Evolutionary conservation across 108 stramenopile genomes (phyloP), one percentile per base, ranked within the genome.

Genomic region (Schizochytrium sp.): DNA sequence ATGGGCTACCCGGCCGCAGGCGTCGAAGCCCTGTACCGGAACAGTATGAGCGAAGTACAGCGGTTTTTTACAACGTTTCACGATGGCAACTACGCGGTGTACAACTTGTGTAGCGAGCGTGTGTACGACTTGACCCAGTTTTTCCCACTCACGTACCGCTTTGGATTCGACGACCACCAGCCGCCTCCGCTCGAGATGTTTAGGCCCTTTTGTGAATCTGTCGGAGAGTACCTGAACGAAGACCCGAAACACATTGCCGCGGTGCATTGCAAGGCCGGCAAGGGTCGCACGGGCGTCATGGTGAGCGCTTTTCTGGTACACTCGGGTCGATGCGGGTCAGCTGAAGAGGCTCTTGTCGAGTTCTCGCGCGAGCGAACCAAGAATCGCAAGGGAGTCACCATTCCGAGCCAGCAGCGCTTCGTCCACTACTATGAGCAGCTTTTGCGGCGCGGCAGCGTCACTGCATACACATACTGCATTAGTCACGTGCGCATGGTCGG

Each of bases 211-310:
- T 94, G 93, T 58, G 90, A 93, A 44, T 53, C 41, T 60, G 91
- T 90, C 0, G 91, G 93, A 63, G 87, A 60, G 21, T 95, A 89
- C 89, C 91, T 95, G 29, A 90, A 90, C 44, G 87, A 48, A 16
- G 60, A 93, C 57, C 58, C 89, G 60, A 48, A 89, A 43, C 91
- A 94, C 71, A 92, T 95, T 3, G 94, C 92, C 4, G 89, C 90
- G 8, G 76, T 95, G 48, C 94, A 95, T 87, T 95, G 94, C 92
- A 95, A 95, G 92, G 94, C 94, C 23, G 94, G 94, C 55, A 95
- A 95, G 90, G 94, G 94, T 5, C 89, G 94, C 71, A 92, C 94
- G 29, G 94, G 94, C 14, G 51, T 92, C 58, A 91, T 95, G 91
- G 72, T 91, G 44, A 51, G 91, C 44, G 91, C 91, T 58, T 93